Conservation (phyloP, 805 yeast species). For the Kluyveromyces nonfermentans region DNA sequence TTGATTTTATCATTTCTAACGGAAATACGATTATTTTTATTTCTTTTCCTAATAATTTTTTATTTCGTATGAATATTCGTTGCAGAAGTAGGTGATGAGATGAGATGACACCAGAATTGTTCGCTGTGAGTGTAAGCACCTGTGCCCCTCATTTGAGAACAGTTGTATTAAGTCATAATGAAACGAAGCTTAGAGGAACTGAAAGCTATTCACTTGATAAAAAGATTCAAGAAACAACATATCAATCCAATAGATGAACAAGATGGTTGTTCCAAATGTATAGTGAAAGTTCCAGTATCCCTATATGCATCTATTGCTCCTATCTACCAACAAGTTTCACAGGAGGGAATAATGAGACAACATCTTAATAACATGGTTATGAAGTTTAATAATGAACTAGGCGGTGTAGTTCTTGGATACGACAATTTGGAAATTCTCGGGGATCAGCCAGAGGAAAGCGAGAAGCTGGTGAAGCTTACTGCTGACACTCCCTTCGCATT, state of each 20-base stretch:
- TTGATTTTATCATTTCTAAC: not conserved
- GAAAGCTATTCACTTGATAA: constrained; percentile 17
- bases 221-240: constrained; percentile 19
- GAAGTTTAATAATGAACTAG: constrained; percentile 62
- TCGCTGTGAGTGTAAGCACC: too few species aligned
- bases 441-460: constrained; percentile 34
- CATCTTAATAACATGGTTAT: constrained; percentile 85
- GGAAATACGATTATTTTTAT: not conserved
- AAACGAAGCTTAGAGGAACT: constrained; percentile 22
- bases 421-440: constrained; percentile 48
- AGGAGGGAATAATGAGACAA: constrained; percentile 74
- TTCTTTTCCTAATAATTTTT: not conserved
- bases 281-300: constrained; percentile 29
- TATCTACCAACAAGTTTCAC: constrained; percentile 53
- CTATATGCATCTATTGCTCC: constrained; percentile 89
- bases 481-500: constrained; percentile 83
- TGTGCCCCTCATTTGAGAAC: not conserved
- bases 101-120: not conserved
- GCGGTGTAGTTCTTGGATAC: constrained; percentile 81
- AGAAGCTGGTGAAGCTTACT: constrained; percentile 54
- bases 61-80: not conserved
- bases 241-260: constrained; percentile 23
- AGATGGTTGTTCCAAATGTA: constrained; percentile 27
- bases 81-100: not conserved
- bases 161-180: too few species aligned